Conservation (phyloP, 352 stramenopile species). For the Pythium periplocum region DNA sequence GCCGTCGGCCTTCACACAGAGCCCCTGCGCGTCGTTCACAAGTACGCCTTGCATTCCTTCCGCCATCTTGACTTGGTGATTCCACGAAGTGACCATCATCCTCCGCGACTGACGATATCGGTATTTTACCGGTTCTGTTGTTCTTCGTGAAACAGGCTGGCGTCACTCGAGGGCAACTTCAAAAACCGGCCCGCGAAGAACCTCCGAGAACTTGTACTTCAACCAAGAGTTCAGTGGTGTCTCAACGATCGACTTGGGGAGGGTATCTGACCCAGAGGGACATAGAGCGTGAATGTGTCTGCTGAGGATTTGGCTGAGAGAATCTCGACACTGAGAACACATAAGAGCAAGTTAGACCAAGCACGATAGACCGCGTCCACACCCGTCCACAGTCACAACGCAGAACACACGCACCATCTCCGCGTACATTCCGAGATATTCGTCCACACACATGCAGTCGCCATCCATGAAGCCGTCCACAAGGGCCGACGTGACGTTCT, state of each 20-base stretch:
- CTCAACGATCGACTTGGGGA: neutral
- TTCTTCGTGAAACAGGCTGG: slow-evolving; percentile 4
- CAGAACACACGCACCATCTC: too few species aligned
- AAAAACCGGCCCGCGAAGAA: slow-evolving; percentile 15
- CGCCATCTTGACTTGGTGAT: slow-evolving; percentile 22
- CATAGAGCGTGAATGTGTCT: slow-evolving; percentile 11
- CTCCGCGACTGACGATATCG: neutral
- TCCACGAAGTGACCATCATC: neutral
- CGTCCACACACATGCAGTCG: neutral
- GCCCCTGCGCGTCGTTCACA: slow-evolving; percentile 70
- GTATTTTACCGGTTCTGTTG: slow-evolving; percentile 1
- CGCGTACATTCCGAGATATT: too few species aligned
- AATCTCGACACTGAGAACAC: slow-evolving; percentile 15
- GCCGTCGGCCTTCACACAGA: slow-evolving; percentile 61
- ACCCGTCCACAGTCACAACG: too few species aligned
- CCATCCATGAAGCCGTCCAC: slow-evolving; percentile 2
- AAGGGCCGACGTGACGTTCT: slow-evolving; percentile 50
- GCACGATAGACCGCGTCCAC: slow-evolving; percentile 3
- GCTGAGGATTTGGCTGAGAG: slow-evolving; percentile 11
- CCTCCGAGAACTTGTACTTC: slow-evolving; percentile 5
- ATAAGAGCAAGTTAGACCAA: neutral
- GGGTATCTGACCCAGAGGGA: slow-evolving; percentile 3
- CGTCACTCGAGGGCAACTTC: slow-evolving; percentile 15
- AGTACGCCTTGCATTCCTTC: slow-evolving; percentile 50
- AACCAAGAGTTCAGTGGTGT: neutral